A percentile compares a stretch with the other conserved stretches of the same genome.
Evolutionary conservation across 1,284 basidiomycete species (phyloP).

Genomic region (Flammula alnicola): DNA sequence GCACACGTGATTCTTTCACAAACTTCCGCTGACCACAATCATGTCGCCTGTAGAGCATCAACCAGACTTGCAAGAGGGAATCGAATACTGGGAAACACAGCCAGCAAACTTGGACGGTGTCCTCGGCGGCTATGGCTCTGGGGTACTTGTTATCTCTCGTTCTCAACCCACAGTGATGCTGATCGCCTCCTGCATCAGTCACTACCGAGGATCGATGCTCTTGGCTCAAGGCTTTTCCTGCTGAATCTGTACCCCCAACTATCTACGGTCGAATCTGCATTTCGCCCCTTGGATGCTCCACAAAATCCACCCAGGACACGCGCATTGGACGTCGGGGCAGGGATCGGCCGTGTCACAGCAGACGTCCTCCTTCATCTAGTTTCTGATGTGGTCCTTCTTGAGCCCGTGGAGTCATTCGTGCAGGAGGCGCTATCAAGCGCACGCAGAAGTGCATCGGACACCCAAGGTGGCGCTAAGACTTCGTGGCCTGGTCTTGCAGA

Average conservation of each 20-base stretch:
- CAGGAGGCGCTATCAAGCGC: conserved; percentile 66
- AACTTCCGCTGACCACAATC: conserved; percentile 1
- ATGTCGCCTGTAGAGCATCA: conserved; percentile 6
- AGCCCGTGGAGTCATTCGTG: conserved; percentile 83
- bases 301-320: conserved; percentile 49
- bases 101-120: conserved; percentile 78
- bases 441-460: conserved; percentile 38
- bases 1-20: conserved; percentile 26
- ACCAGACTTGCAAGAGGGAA: conserved; percentile 62
- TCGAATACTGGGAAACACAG: conserved; percentile 79
- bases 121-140: conserved; percentile 73
- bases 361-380: conserved; percentile 86
- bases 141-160: conserved; percentile 47
- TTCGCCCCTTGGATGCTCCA: conserved; percentile 46
- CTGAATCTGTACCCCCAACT: conserved; percentile 81
- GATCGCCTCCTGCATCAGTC: conserved; percentile 50
- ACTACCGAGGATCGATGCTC: conserved; percentile 85
- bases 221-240: conserved; percentile 87
- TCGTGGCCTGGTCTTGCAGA: conserved; percentile 73
- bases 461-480: conserved; percentile 21
- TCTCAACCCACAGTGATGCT: conserved; percentile 20
- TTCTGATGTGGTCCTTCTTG: conserved; percentile 84
- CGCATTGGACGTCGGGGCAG: conserved; percentile 89
- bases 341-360: conserved; percentile 88
- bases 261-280: conserved; percentile 73